Evolutionary conservation across 2,329 filamentous ascomycete genomes (phyloP), one percentile per base, ranked within the genome.

Genomic region (Cladophialophora bantiana): DNA sequence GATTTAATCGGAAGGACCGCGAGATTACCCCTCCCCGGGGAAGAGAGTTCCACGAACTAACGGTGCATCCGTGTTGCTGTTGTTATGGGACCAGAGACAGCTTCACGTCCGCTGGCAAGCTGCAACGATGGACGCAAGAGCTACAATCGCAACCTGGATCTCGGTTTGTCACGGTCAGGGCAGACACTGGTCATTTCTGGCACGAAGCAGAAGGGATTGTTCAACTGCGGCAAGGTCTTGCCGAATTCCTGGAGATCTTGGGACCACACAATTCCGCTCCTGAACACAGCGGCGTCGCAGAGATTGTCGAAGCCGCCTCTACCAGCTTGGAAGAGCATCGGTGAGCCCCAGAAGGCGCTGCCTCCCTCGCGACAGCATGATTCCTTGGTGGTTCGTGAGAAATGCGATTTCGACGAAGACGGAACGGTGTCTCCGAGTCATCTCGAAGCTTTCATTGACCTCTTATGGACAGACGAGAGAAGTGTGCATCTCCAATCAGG

Each of bases 31-130:
- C 84, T 0, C 90, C 90, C 0, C 76, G 97, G 38, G 88, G 38
- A 9, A 13, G 34, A 35, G 68, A 70, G 48, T 70, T 65, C 45
- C 59, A 68, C 20, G 60, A 70, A 32, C 61, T 70, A 20, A 55
- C 42, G 4, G 7, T 15, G 13, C 57, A 67, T 38, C 66, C 68
- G 18, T 68, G 66, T 45, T 64, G 61, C 87, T 70, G 68, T 0
- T 78, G 96, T 0, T 96, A 89, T 74, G 94, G 94, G 1, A 87
- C 89, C 59, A 82, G 85, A 3, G 94, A 98, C 76, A 79, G 84
- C 0, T 96, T 97, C 70, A 89, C 91, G 1, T 85, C 88, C 0
- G 82, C 81, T 3, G 84, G 83, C 65, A 91, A 87, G 76, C 81
- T 94, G 71, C 83, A 85, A 10, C 79, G 82, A 0, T 97, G 94